Evolutionary conservation across 306 rosid genomes (phyloP).

Genomic region (Medicago arabica): DNA sequence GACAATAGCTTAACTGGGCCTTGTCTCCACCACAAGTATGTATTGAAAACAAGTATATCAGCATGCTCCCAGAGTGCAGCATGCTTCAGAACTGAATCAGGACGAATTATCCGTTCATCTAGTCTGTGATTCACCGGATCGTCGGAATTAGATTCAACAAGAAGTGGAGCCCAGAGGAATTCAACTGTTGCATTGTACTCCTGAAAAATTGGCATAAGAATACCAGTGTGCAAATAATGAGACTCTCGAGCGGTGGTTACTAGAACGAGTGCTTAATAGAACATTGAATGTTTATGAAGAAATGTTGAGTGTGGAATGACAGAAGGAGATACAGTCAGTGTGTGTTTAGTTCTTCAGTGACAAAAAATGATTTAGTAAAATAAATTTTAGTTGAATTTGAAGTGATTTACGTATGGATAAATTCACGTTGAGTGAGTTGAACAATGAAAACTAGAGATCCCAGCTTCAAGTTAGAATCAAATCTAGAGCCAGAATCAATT

Average conservation of each 20-base stretch:
- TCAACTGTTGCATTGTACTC: constrained; percentile 96
- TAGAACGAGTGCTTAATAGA: not conserved
- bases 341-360: not conserved
- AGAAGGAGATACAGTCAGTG: too few species aligned
- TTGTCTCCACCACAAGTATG: constrained; percentile 99
- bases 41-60: constrained; percentile 88
- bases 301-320: not conserved
- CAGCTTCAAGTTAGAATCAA: too few species aligned
- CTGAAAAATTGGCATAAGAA: constrained; percentile 51
- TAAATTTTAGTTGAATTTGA: not conserved
- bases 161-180: constrained; percentile 98
- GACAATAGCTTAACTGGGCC: constrained; percentile 96
- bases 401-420: not conserved
- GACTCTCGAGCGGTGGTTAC: constrained; percentile 18
- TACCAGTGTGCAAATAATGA: constrained; percentile 7
- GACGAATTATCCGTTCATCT: constrained; percentile 86
- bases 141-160: constrained; percentile 94
- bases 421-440: not conserved
- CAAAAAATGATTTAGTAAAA: not conserved
- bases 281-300: constrained; percentile 1
- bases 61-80: constrained; percentile 85
- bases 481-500: not conserved
- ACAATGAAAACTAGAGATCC: not conserved
- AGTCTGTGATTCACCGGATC: constrained; percentile 94
- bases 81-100: constrained; percentile 88